phyloP scores from a whole-genome alignment of 176 grass and related monocot genomes.

The Alloteropsis semialata region DNA sequence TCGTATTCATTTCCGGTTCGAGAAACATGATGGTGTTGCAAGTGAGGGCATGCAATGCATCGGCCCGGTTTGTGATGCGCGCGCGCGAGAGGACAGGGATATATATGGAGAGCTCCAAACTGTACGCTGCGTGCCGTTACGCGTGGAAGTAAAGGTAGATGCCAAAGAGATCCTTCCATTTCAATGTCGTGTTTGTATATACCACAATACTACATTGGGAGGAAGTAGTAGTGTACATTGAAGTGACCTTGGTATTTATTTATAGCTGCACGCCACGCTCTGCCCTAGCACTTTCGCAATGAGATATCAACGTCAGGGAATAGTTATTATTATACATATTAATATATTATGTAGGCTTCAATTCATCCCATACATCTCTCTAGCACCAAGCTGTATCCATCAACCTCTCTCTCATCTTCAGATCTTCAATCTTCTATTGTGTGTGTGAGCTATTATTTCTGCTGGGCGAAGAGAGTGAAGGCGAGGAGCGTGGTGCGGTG shows the following conservation, averaged over 20 bases:
- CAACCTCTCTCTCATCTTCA: background rate
- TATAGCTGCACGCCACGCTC: slow-evolving; percentile 11
- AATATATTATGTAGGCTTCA: no score
- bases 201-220: no score
- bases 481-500: slow-evolving; percentile 8
- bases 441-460: slow-evolving; percentile 27
- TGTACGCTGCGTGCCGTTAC: slow-evolving; percentile 28
- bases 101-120: background rate
- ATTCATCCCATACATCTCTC: background rate
- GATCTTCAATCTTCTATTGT: no score
- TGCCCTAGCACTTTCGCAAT: background rate
- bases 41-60: background rate
- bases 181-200: background rate
- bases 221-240: background rate
- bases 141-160: background rate
- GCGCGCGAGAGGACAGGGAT: background rate
- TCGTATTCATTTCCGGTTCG: background rate
- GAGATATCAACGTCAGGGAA: slow-evolving; percentile 40
- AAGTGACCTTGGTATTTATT: slow-evolving; percentile 28
- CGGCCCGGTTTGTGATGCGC: no score
- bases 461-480: slow-evolving; percentile 19
- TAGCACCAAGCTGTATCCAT: background rate
- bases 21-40: background rate
- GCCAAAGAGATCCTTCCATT: background rate
- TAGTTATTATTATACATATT: slow-evolving; percentile 12